Evolutionary conservation across 805 yeast species (phyloP).

Genomic region (Cyberlindnera americana): DNA sequence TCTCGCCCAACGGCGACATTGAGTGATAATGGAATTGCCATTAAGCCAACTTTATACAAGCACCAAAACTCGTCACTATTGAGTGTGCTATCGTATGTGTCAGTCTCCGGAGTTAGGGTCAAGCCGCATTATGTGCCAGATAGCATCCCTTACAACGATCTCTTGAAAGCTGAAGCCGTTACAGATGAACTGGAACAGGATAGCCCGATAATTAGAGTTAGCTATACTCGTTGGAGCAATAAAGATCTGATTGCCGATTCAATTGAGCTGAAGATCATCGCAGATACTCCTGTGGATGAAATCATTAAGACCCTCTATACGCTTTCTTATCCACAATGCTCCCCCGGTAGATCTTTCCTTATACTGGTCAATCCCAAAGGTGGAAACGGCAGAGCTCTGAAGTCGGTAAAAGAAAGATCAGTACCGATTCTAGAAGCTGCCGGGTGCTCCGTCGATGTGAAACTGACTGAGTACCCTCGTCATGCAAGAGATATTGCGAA

Average conservation of each 20-base stretch:
- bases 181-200: not conserved
- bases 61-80: slow-evolving; percentile 1
- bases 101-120: not conserved
- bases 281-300: too few species aligned
- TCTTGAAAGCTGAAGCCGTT: not conserved
- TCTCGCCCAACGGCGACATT: not conserved
- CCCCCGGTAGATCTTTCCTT: slow-evolving; percentile 42
- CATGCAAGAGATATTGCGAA: slow-evolving; percentile 78
- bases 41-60: not conserved
- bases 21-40: not conserved
- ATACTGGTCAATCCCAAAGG: slow-evolving; percentile 85
- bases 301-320: not conserved
- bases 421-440: slow-evolving; percentile 74
- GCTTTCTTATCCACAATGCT: slow-evolving; percentile 31
- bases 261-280: not conserved
- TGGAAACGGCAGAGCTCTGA: slow-evolving; percentile 74
- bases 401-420: slow-evolving; percentile 47
- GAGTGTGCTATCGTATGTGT: not conserved
- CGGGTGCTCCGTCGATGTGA: slow-evolving; percentile 46
- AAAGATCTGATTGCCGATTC: not conserved
- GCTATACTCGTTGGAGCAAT: not conserved
- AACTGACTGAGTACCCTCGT: slow-evolving; percentile 59
- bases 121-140: not conserved
- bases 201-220: not conserved
- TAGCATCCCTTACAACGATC: not conserved